phyloP scores from a whole-genome alignment of 768 basidiomycete genomes.

The Chalciporus piperatus region DNA sequence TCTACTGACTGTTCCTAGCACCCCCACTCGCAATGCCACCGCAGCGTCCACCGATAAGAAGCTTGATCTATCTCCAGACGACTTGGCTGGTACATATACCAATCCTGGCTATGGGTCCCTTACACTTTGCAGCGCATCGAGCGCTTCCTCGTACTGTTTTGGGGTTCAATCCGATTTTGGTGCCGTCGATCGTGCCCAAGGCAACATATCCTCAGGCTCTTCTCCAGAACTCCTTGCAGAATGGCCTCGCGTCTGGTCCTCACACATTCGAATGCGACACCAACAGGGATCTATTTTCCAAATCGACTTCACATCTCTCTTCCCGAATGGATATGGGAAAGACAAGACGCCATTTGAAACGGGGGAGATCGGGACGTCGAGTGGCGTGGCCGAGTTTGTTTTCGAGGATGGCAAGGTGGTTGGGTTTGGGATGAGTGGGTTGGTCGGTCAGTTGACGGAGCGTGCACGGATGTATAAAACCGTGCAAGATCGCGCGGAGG shows the following conservation, averaged over 20 bases:
- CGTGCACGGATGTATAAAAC: conserved; percentile 16
- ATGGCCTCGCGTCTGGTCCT: conserved; percentile 35
- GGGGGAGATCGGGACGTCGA: not conserved
- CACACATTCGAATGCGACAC: conserved; percentile 36
- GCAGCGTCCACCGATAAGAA: not conserved
- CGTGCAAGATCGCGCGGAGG: conserved; percentile 13
- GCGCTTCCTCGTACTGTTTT: conserved; percentile 22
- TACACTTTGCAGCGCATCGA: conserved; percentile 33
- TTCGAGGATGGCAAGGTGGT: conserved; percentile 25
- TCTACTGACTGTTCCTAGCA: not conserved
- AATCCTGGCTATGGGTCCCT: conserved; percentile 38
- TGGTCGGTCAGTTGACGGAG: conserved; percentile 17
- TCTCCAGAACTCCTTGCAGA: conserved; percentile 25
- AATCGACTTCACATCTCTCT: conserved; percentile 25
- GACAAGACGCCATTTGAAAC: conserved; percentile 34
- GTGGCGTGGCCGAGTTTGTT: conserved; percentile 21
- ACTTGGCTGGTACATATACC: conserved; percentile 36
- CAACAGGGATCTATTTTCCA: conserved; percentile 19
- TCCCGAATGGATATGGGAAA: conserved; percentile 38
- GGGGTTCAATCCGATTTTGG: conserved; percentile 29
- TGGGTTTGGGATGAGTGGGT: conserved; percentile 28
- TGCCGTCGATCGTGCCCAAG: conserved; percentile 19
- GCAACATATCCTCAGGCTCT: not conserved
- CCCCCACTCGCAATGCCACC: not conserved
- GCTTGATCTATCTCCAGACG: conserved; percentile 14